Evolutionary conservation across 345 rosid genomes (phyloP).

Genomic region (Psidium guajava): DNA sequence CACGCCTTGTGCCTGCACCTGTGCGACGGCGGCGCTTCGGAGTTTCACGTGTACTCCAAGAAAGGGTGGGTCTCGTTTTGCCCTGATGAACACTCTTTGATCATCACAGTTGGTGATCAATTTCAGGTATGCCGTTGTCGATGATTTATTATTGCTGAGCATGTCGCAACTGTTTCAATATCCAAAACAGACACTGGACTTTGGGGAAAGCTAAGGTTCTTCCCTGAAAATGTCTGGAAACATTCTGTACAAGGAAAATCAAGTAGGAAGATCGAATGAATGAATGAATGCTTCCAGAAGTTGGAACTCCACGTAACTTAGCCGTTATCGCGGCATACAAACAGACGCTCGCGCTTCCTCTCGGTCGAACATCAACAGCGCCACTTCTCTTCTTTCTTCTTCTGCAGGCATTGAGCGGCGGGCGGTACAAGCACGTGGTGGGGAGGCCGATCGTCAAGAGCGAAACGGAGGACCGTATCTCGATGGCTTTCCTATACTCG

Average conservation of each 20-base stretch:
- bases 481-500: slow-evolving; percentile 45
- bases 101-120: slow-evolving; percentile 73
- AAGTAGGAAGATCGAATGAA: not conserved
- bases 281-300: not conserved
- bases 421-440: slow-evolving; percentile 48
- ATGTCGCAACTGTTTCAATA: not conserved
- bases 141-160: not conserved
- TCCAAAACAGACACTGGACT: not conserved
- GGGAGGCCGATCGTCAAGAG: slow-evolving; percentile 44
- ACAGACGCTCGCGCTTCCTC: not conserved
- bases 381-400: not conserved
- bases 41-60: slow-evolving; percentile 83
- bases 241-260: not conserved
- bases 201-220: no score
- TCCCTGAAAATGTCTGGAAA: not conserved
- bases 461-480: slow-evolving; percentile 26
- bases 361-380: not conserved
- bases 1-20: slow-evolving; percentile 57
- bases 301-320: not conserved
- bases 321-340: not conserved
- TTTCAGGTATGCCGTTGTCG: slow-evolving; percentile 27
- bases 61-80: slow-evolving; percentile 75
- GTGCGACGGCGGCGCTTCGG: slow-evolving; percentile 35
- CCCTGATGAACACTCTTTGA: slow-evolving; percentile 48
- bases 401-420: slow-evolving; percentile 32